These are phyloP conservation scores for Dendrobium catenatum DNA, from an alignment of 106 monocot species.

Conservation along the genomic window DNA sequence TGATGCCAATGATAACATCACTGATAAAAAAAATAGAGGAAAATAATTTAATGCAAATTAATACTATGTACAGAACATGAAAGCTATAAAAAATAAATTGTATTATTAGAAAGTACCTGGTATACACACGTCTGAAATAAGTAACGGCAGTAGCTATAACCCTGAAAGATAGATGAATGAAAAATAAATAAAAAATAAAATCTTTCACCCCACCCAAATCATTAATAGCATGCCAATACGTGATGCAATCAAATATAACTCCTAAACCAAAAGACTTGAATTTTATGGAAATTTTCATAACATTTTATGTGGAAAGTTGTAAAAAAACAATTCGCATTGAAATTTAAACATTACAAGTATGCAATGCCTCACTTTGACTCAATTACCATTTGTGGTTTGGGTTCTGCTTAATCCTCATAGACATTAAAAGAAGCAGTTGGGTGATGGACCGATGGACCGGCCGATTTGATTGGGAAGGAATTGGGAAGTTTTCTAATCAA, in stretches of 20 bases:
- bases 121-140: conserved; percentile 98
- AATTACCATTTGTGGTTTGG: too few species aligned
- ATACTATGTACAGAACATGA: not conserved
- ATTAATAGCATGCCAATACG: not conserved
- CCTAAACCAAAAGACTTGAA: too few species aligned
- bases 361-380: too few species aligned
- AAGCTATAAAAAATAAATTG: not conserved
- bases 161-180: conserved; percentile 43
- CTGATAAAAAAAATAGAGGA: not conserved
- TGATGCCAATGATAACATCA: not conserved
- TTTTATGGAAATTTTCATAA: too few species aligned
- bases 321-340: too few species aligned
- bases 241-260: not conserved
- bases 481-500: too few species aligned
- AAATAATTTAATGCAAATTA: not conserved
- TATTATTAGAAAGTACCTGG: conserved; percentile 44
- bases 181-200: not conserved
- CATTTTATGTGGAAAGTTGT: too few species aligned
- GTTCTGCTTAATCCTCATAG: too few species aligned
- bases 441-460: too few species aligned
- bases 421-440: too few species aligned
- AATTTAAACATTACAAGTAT: too few species aligned
- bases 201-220: not conserved
- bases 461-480: too few species aligned
- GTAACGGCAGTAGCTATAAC: conserved; percentile 94